phyloP scores from a whole-genome alignment of 2,329 filamentous ascomycete genomes.

The Macroventuria anomochaeta region DNA sequence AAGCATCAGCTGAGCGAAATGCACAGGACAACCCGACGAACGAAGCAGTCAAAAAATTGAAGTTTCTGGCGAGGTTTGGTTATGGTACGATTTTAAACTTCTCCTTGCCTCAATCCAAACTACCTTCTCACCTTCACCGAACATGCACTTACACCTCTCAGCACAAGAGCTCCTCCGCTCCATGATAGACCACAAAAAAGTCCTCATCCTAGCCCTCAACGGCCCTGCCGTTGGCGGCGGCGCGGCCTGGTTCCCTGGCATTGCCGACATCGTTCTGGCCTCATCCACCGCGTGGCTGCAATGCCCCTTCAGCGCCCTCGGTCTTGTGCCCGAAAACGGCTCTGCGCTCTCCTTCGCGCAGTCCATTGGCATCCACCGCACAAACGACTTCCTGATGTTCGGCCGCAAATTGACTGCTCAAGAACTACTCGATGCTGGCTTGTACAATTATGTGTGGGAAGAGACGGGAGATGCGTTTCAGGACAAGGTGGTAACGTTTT shows the following conservation, averaged over 20 bases:
- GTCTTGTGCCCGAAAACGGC: constrained; percentile 58
- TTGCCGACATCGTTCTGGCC: constrained; percentile 58
- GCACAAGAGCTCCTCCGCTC: constrained; percentile 50
- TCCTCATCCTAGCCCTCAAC: constrained; percentile 59
- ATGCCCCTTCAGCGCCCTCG: constrained; percentile 57
- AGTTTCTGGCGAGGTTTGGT: constrained; percentile 32
- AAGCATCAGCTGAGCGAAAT: constrained; percentile 20
- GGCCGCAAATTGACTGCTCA: constrained; percentile 54
- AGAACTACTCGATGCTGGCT: constrained; percentile 53
- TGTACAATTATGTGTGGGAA: constrained; percentile 57
- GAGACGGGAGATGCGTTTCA: constrained; percentile 52
- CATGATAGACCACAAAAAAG: constrained; percentile 59
- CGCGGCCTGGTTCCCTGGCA: constrained; percentile 57
- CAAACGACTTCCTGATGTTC: constrained; percentile 62
- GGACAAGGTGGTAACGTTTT: constrained; percentile 49
- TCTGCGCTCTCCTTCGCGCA: constrained; percentile 56
- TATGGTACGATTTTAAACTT: constrained; percentile 37
- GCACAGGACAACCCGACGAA: constrained; percentile 26
- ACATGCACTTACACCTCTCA: neutral
- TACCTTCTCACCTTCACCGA: too few species aligned
- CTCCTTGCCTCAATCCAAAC: neutral
- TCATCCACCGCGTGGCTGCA: constrained; percentile 55
- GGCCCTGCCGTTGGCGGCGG: constrained; percentile 59
- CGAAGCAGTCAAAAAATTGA: constrained; percentile 44
- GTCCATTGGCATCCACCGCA: constrained; percentile 57